These are phyloP conservation scores for Ramaria rubella DNA, from an alignment of 768 basidiomycete genomes.

Conservation along the genomic window DNA sequence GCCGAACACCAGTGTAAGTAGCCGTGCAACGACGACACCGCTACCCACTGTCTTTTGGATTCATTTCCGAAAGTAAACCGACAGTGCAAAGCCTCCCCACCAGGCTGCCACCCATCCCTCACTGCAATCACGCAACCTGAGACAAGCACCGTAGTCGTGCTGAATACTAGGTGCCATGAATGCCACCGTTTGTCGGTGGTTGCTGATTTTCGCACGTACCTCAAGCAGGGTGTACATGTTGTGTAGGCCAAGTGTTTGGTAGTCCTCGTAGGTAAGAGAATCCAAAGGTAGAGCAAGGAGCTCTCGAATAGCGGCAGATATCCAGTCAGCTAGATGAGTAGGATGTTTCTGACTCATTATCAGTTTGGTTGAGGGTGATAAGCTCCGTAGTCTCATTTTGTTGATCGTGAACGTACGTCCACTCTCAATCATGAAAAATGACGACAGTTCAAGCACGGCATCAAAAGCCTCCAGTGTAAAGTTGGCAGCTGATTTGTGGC, in stretches of 20 bases:
- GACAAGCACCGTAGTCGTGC: too few species aligned
- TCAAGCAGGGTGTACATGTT: background rate
- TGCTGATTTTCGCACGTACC: background rate
- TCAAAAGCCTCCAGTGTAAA: background rate
- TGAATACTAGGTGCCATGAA: background rate
- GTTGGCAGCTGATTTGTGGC: background rate
- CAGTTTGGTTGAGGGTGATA: background rate
- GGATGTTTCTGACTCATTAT: background rate
- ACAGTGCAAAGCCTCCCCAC: too few species aligned
- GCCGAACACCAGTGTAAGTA: too few species aligned
- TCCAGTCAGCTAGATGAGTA: background rate
- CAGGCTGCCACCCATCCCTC: too few species aligned
- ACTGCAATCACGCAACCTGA: too few species aligned
- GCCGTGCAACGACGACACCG: too few species aligned
- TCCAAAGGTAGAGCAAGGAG: background rate
- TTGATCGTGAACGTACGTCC: background rate
- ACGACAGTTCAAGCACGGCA: background rate
- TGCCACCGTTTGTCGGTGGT: background rate
- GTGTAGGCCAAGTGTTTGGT: background rate
- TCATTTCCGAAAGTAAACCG: too few species aligned
- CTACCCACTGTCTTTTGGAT: too few species aligned
- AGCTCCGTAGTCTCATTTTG: background rate
- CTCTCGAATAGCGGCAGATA: background rate
- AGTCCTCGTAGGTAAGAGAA: background rate
- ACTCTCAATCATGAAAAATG: background rate